Evolutionary conservation across 2,329 filamentous ascomycete genomes (phyloP), one percentile per base, ranked within the genome.

Genomic region (Venturia aucupariae): DNA sequence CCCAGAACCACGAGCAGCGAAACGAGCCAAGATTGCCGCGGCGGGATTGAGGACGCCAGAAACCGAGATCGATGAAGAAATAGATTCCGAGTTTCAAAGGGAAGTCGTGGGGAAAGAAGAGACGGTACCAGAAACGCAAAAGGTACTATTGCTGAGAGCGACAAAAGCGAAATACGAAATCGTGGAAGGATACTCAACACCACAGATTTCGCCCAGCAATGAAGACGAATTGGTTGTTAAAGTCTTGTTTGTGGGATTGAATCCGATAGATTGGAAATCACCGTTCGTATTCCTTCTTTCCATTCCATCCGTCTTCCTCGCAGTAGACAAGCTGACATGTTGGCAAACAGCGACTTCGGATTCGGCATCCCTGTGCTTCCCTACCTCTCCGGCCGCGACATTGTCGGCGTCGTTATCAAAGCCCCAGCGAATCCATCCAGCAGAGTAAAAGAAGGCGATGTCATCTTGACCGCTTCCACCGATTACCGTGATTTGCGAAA

Each of bases 191-290:
- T 77, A 84, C 69, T 71, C 74, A 1, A 72, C 85, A 6, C 84
- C 84, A 15, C 72, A 70, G 1, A 68, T 79, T n/a, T 63, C 73
- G 22, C 2, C 51, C 13, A 22, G 30, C 27, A 70, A 76, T 38
- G 73, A 78, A 61, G 75, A 76, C 54, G 85, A 90, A 69, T 74
- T 90, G 5, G 75, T 90, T 5, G 81, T 90, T n/a, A 82, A 82
- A 70, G 78, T 85, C 1, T 76, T 81, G 44, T 83, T 83, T 15
- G 86, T 90, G 68, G 88, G 89, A 0, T 75, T 92, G 44, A 92
- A 92, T 69, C 89, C 89, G 0, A 88, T 92, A 64, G 89, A 90
- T 72, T 90, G 85, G 85, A 89, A 89, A 76, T 82, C 85, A 66
- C 85, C 87, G 86, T 89, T 76, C 15, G 51, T 35, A 69, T 84